Base-by-base conservation (phyloP, 768 basidiomycete species). In the Tephrocybe rancida region DNA sequence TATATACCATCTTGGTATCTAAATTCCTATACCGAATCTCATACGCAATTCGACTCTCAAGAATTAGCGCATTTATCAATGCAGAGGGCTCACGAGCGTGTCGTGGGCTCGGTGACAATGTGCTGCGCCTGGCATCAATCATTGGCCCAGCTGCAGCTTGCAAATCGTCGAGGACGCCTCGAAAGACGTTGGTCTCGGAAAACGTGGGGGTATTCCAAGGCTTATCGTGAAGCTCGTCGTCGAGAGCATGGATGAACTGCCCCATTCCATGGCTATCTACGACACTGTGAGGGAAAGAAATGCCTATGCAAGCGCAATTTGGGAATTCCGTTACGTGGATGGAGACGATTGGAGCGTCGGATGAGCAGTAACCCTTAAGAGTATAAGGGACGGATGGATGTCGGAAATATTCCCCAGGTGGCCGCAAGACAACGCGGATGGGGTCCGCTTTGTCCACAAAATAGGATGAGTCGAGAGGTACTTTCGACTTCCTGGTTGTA, bases 301-400 rank as follows among this genome's bases (percentile, higher is more conserved):
- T 24, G 11, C 53, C 53, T 8, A 54, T 14, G 25, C 47, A 54
- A 6, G 53, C 19, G 29, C 27, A 48, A 38, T 54, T 49, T 10
- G 8, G 43, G 41, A 48, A 24, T 11, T 42, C n/a, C n/a, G n/a
- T n/a, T n/a, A n/a, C n/a, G 35, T 54, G 53, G 47, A 54, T 54
- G 21, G 53, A 54, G 3, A 54, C 9, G 21, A 54, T 43, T 10
- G 53, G 46, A 21, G 27, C 29, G 13, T 54, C 43, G 6, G 46
- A 35, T 22, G 39, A 25, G 19, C 46, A 11, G 41, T 24, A 48
- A 19, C 27, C 24, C 3, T 13, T 19, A 4, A 48, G 32, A 10
- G 53, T 25, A n/a, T n/a, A 26, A 2, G 46, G 53, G 24, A 37
- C 41, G 14, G 53, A 48, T 5, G 46, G n/a, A 24, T 54, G 44